Percentiles rank a stretch among this genome's conserved stretches.
These are phyloP conservation scores for Candida morakotiae DNA, from an alignment of 805 yeast genomes.

Conservation along the genomic window DNA sequence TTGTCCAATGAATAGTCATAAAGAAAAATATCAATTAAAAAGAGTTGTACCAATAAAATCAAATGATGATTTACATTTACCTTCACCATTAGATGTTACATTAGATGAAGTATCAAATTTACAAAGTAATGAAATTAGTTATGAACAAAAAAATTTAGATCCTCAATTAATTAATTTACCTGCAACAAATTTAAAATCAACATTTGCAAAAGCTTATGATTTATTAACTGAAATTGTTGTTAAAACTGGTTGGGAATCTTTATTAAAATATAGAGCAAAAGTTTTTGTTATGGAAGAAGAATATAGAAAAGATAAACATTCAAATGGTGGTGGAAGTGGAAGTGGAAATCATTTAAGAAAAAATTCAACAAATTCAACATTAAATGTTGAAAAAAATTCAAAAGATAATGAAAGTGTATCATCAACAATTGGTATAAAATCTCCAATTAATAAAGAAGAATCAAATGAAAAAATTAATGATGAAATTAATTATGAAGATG, in stretches of 20 bases:
- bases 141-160: conserved; percentile 64
- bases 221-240: conserved; percentile 41
- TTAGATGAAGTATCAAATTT: conserved; percentile 65
- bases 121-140: conserved; percentile 59
- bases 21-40: conserved; percentile 59
- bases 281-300: conserved; percentile 48
- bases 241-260: conserved; percentile 44
- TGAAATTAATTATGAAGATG: conserved; percentile 23
- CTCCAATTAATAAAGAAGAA: conserved; percentile 23
- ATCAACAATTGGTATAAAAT: conserved; percentile 35
- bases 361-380: conserved; percentile 11
- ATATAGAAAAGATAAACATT: conserved; percentile 35
- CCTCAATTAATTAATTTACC: conserved; percentile 60
- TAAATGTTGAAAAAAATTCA: too few species aligned
- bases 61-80: conserved; percentile 60
- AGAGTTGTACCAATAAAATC: conserved; percentile 52
- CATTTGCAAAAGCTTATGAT: conserved; percentile 43
- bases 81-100: conserved; percentile 71
- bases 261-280: conserved; percentile 42
- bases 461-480: conserved; percentile 10
- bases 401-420: conserved; percentile 14
- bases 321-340: too few species aligned
- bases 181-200: conserved; percentile 59
- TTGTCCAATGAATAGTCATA: conserved; percentile 76
- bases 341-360: conserved; percentile 11